Base-by-base conservation (phyloP, 2,329 filamentous ascomycete genomes). In the Mollisiaceae sp. region DNA sequence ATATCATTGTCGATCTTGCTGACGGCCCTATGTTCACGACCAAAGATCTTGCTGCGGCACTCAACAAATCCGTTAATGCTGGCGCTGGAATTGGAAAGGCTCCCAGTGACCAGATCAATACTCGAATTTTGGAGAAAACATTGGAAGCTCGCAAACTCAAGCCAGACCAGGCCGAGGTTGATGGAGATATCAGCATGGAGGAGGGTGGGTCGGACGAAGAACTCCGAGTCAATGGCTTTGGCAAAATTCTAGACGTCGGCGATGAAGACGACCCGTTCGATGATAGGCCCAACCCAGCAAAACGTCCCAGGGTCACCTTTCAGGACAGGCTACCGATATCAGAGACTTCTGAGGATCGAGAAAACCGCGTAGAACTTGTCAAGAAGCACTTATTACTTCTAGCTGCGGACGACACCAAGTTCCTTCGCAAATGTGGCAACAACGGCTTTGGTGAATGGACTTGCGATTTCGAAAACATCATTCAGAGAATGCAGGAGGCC, bases 381-480 rank as follows among this genome's bases (percentile, higher is more conserved):
- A 86, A 91, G 62, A 87, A 89, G 66, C 92, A 95, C 76, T 84
- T 94, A n/a, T 79, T 89, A 3, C 78, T 94, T 1, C 83, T 96
- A 8, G 83, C 88, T 15, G 88, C 92, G 72, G 89, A 91, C 78
- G 84, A 86, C 67, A 82, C 87, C 77, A 80, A 83, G 0, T 94
- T 95, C 71, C 81, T 92, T 60, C 85, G 86, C 22, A 89, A 90
- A 74, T 87, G 87, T 70, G 88, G 90, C 27, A 82, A 79, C 50
- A 79, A 82, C 41, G 87, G 86, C 38, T 84, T 86, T 27, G 89
- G 90, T 38, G 88, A 91, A 73, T 99, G 93, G 92, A 90, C 88
- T 0, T 87, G 98, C 5, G 89, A 97, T 73, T 97, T 95, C 75
- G 83, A 86, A n/a, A 83, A 85, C 9, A 82, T 98, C 4, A 83